Conservation (phyloP, 2,329 filamentous ascomycete species). For the Talaromyces sp. region DNA sequence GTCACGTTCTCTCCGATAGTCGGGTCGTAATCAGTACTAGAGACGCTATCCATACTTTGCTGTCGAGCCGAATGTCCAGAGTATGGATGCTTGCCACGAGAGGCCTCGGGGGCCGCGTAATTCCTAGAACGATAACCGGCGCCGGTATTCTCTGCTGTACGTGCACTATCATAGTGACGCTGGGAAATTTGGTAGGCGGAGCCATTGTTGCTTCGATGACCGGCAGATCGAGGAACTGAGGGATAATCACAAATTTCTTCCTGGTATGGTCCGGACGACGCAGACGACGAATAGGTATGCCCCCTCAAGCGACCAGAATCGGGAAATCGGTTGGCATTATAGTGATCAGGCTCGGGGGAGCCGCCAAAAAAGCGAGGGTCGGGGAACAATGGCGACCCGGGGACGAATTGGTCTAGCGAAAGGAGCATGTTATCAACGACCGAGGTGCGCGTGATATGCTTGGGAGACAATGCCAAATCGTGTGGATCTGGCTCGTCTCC, state of each 20-base stretch:
- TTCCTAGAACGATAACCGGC: slow-evolving; percentile 9
- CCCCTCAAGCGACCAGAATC: slow-evolving; percentile 44
- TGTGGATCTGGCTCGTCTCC: slow-evolving; percentile 51
- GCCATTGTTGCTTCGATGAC: slow-evolving; percentile 73
- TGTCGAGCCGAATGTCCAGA: slow-evolving; percentile 49
- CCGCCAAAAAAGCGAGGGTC: slow-evolving; percentile 36
- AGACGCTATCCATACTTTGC: slow-evolving; percentile 68
- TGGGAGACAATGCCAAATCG: slow-evolving; percentile 74
- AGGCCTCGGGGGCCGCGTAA: slow-evolving; percentile 22
- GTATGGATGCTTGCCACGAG: background rate
- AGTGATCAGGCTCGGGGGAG: slow-evolving; percentile 35
- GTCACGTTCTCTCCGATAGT: slow-evolving; percentile 7
- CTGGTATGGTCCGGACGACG: slow-evolving; percentile 47
- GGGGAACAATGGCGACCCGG: slow-evolving; percentile 29
- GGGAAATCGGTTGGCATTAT: slow-evolving; percentile 24
- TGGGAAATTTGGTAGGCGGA: slow-evolving; percentile 62
- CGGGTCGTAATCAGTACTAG: slow-evolving; percentile 60
- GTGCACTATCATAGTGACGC: slow-evolving; percentile 60
- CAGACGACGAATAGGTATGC: slow-evolving; percentile 57
- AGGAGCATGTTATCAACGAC: slow-evolving; percentile 94
- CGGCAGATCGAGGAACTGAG: slow-evolving; percentile 37
- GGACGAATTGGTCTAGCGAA: slow-evolving; percentile 78
- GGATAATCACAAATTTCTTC: slow-evolving; percentile 37
- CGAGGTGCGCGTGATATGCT: slow-evolving; percentile 77
- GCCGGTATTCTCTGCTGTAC: slow-evolving; percentile 32